Evolutionary conservation across 768 basidiomycete genomes (phyloP).

Genomic region (Russula dissimulans): DNA sequence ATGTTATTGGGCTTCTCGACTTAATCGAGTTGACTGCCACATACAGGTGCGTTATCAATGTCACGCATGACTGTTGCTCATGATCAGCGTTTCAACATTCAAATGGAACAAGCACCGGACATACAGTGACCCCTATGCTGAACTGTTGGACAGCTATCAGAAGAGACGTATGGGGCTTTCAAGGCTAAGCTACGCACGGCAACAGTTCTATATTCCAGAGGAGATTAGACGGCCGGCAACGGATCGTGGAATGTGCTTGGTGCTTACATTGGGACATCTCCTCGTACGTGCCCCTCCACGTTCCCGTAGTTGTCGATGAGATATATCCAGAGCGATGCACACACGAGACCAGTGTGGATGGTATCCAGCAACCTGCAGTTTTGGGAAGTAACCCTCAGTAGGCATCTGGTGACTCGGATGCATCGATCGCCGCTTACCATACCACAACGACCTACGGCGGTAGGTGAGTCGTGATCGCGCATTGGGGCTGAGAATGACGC

Average conservation of each 20-base stretch:
- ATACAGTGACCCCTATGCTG: constrained; percentile 17
- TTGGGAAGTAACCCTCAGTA: background rate
- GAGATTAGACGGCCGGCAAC: background rate
- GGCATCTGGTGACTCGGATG: background rate
- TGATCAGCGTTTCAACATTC: background rate
- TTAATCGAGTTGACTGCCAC: background rate
- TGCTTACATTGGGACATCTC: constrained; percentile 12
- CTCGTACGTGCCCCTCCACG: background rate
- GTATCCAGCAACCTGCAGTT: constrained; percentile 13
- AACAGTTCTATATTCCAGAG: constrained; percentile 4
- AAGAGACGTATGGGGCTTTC: background rate
- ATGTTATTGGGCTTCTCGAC: background rate
- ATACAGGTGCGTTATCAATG: constrained; percentile 14
- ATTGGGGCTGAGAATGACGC: background rate
- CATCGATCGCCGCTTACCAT: constrained; percentile 6
- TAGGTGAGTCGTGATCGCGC: background rate
- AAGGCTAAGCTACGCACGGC: constrained; percentile 4
- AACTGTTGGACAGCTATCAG: constrained; percentile 2
- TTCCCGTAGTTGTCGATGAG: constrained; percentile 18
- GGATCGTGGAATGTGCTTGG: background rate
- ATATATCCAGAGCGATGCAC: constrained; percentile 16
- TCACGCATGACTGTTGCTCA: constrained; percentile 3
- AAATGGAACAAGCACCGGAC: background rate
- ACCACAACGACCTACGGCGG: constrained; percentile 6
- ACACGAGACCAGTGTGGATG: constrained; percentile 11